These are phyloP conservation scores for Ettlia oleoabundans DNA, from an alignment of 139 green algal genomes.

Conservation along the genomic window DNA sequence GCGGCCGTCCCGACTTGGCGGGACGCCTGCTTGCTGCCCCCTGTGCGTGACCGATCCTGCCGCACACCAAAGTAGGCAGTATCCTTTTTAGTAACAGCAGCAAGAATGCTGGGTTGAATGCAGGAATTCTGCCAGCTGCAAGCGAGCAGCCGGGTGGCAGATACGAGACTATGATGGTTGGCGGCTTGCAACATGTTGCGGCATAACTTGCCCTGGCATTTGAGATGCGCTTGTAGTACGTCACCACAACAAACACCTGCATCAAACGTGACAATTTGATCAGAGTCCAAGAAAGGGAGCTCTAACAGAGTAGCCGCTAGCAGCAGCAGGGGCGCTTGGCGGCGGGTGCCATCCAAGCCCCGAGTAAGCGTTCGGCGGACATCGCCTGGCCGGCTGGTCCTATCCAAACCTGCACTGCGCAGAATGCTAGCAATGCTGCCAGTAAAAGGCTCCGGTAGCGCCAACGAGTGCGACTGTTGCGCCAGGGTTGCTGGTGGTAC, in stretches of 20 bases:
- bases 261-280: background rate
- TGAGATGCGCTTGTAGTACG: slow-evolving; percentile 7
- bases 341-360: no score
- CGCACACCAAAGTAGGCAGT: no score
- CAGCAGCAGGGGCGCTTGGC: background rate
- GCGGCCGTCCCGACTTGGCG: background rate
- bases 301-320: no score
- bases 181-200: no score
- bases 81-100: no score
- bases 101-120: no score
- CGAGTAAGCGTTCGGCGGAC: no score
- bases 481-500: background rate
- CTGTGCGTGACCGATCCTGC: no score
- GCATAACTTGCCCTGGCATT: background rate
- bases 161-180: no score
- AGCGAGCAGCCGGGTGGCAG: no score
- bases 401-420: background rate
- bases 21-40: no score
- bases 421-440: slow-evolving; percentile 1
- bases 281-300: background rate
- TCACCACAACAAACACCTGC: background rate
- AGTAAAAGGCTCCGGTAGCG: slow-evolving; percentile 1
- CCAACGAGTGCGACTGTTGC: background rate
- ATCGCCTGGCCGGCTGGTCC: background rate
- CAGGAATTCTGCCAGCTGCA: no score